phyloP scores from a whole-genome alignment of 805 yeast species.

The Isabelozyma gotoi region DNA sequence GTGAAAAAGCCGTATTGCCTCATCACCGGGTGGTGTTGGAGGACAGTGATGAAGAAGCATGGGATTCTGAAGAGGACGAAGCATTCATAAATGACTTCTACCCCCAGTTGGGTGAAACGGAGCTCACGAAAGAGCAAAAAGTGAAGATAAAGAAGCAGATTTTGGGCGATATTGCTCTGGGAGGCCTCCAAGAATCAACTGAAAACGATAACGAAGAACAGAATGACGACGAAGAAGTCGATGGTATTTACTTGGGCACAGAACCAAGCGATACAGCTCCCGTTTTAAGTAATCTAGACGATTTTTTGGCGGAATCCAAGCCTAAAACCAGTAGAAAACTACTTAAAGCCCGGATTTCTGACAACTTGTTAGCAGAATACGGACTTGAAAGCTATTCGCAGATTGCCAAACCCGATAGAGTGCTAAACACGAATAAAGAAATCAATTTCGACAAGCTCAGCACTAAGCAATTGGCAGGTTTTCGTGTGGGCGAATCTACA shows the following conservation, averaged over 20 bases:
- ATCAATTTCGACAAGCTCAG: conserved; percentile 22
- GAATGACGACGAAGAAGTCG: conserved; percentile 12
- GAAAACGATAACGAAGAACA: conserved; percentile 9
- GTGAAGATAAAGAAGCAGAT: conserved; percentile 36
- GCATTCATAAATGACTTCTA: conserved; percentile 39
- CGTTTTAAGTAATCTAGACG: conserved; percentile 15
- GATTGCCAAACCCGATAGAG: conserved; percentile 26
- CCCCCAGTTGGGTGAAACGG: conserved; percentile 36
- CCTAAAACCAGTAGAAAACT: conserved; percentile 26
- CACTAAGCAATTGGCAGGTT: conserved; percentile 32
- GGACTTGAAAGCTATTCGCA: conserved; percentile 32
- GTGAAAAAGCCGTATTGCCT: conserved; percentile 4
- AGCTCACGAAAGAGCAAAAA: conserved; percentile 33
- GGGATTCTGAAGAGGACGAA: conserved; percentile 43
- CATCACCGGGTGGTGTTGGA: conserved; percentile 16
- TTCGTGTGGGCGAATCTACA: conserved; percentile 30
- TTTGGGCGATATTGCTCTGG: conserved; percentile 19
- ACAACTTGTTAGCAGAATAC: conserved; percentile 37
- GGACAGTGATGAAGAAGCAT: conserved; percentile 31
- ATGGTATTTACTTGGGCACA: conserved; percentile 41
- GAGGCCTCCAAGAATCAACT: conserved; percentile 7
- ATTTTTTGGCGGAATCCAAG: conserved; percentile 17
- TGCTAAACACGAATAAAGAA: conserved; percentile 18
- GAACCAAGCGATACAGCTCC: not conserved
- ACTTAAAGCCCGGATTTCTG: conserved; percentile 27